These are phyloP conservation scores for Nitzschia inconspicua DNA, from an alignment of 108 stramenopile genomes.

Conservation along the genomic window DNA sequence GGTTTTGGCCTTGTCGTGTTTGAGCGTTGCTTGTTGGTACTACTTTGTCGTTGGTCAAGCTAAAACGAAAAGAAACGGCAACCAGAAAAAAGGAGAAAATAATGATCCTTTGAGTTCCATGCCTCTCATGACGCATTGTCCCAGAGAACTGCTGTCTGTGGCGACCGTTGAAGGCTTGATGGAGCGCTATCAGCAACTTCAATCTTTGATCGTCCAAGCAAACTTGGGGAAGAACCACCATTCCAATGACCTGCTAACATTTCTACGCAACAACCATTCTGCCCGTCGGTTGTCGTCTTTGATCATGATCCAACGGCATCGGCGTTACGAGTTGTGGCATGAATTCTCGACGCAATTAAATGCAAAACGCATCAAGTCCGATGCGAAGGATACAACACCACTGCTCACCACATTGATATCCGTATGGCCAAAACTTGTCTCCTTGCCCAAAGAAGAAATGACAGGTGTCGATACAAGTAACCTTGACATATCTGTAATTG, in stretches of 20 bases:
- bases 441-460: not conserved
- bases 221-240: not conserved
- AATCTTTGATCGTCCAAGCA: not conserved
- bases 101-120: not conserved
- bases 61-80: not conserved
- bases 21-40: slow-evolving; percentile 17
- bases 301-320: slow-evolving; percentile 15
- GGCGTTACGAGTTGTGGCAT: too few species aligned
- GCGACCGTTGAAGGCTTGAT: too few species aligned
- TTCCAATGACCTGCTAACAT: not conserved
- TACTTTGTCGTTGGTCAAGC: not conserved
- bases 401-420: not conserved
- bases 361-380: not conserved
- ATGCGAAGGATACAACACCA: not conserved
- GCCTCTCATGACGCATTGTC: too few species aligned
- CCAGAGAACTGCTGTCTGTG: too few species aligned
- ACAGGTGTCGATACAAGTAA: not conserved
- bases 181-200: too few species aligned
- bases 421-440: not conserved
- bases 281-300: slow-evolving; percentile 26
- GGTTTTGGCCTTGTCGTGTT: slow-evolving; percentile 12
- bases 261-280: slow-evolving; percentile 11
- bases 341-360: not conserved
- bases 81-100: not conserved
- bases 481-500: not conserved